Conservation (phyloP, 2,329 filamentous ascomycete genomes). For the Furcasterigmium furcatum region DNA sequence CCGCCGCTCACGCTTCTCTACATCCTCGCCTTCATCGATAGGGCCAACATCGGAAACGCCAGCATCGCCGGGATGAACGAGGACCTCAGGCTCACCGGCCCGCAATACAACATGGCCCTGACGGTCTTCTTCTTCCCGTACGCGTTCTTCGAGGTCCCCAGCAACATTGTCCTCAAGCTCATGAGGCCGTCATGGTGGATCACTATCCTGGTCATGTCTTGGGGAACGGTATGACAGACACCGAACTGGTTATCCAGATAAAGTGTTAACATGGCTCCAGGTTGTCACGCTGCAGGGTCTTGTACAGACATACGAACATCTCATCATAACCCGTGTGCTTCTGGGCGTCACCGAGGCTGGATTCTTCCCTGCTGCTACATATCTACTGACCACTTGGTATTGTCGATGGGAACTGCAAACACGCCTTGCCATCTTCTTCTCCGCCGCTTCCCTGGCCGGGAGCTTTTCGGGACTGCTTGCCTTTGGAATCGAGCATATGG, state of each 20-base stretch:
- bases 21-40: conserved; percentile 53
- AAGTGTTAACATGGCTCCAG: conserved; percentile 40
- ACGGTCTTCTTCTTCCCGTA: conserved; percentile 64
- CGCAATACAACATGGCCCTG: conserved; percentile 57
- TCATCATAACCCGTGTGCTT: conserved; percentile 46
- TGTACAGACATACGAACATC: conserved; percentile 17
- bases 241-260: conserved; percentile 23
- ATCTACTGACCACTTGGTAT: conserved; percentile 24
- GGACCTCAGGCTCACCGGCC: conserved; percentile 44
- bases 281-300: conserved; percentile 38
- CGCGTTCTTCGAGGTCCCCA: conserved; percentile 20
- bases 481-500: conserved; percentile 53
- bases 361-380: conserved; percentile 32
- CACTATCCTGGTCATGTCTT: conserved; percentile 22
- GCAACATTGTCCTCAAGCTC: conserved; percentile 17
- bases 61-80: conserved; percentile 40
- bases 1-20: conserved; percentile 55
- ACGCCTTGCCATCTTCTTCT: conserved; percentile 30
- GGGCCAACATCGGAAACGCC: conserved; percentile 49
- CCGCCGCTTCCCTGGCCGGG: conserved; percentile 43
- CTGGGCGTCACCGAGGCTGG: conserved; percentile 52
- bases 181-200: neutral
- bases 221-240: conserved; percentile 28
- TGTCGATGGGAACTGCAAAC: conserved; percentile 21
- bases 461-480: conserved; percentile 55